Evolutionary conservation across 257 asterid species (phyloP), one percentile per base, ranked within the genome.

Genomic region (Marsdenia floribunda): DNA sequence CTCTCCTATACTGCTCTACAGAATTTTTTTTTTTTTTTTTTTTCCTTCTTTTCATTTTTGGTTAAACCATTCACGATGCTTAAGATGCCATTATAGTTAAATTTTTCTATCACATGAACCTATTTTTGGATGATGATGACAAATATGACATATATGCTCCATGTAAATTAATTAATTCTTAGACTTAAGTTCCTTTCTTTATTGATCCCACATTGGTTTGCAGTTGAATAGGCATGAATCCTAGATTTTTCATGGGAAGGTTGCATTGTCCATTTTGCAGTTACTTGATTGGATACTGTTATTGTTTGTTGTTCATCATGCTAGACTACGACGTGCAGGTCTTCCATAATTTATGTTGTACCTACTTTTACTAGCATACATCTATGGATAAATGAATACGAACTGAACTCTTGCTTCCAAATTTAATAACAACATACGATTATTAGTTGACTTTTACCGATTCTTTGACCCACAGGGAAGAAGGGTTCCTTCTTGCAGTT

Each of bases 181-280:
- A 19, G 18, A 26, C 9, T 60, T 35, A 42, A 40, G 47, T 22
- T 44, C 10, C 19, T 44, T 38, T 3, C 54, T 49, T 15, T 15
- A 52, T 4, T 24, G 26, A 0, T 53, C 66, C 15, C 24, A n/a
- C 13, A 16, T 18, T 33, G 69, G 22, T 58, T 57, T 72, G 35
- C 58, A 72, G 75, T 72, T 38, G 66, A 72, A 37, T 10, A 72
- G n/a, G 54, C 12, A 59, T 73, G 29, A 22, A 24, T 60, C 58
- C 35, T 18, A 21, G 50, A 14, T 13, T 49, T 63, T 49, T 18
- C 22, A 50, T 54, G 40, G 40, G 50, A 53, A 33, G 61, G 44
- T 49, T 74, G 38, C 19, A 19, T 53, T 52, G 61, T 65, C 14
- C 0, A 73, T 52, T 52, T 52, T 64, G 54, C 55, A 4, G 13